Base-by-base conservation (phyloP, 352 stramenopile genomes). In the Aphanomyces cochlioides region DNA sequence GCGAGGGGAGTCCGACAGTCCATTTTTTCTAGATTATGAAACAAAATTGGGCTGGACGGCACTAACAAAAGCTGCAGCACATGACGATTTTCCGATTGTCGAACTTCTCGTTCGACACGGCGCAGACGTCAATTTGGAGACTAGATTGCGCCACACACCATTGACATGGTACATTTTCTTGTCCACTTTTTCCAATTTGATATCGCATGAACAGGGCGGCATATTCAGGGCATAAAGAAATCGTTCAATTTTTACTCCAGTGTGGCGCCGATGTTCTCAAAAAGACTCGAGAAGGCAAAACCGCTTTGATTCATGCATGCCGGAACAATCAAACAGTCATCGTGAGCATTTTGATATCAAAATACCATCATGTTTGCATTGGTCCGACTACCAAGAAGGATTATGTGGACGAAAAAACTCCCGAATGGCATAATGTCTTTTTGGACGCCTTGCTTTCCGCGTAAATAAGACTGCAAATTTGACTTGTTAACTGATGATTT, bases 41-140 rank as follows among this genome's bases (percentile, higher is more conserved):
- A 92, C 73, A 5, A 73, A 69, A 47, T 75, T 82, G 57, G 85
- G 84, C 1, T 93, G 85, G 85, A 92, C 85, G 13, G 79, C 85
- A 6, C 65, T 93, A 8, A 78, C 80, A 0, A 92, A 91, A 60
- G 85, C 81, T 13, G 79, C 83, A 7, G 78, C 84, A 8, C 80
- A 83, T 37, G 83, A 80, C 0, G 82, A 82, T 56, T 50, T 81
- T 1, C 53, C 64, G 1, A 79, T 61, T 0, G 56, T 85, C 0
- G 70, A 83, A 43, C 50, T 80, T 59, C 72, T 92, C n/a, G 28
- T 92, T 1, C 54, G 72, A 3, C 57, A 88, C 34, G 84, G 81
- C 6, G 81, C 77, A 0, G 61, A 79, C 15, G 41, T 85, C 40
- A 66, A 82, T 5, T 69, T 85, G 19, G 84, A 93, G 70, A 82